Conservation (phyloP, 257 asterid genomes). For the Verbascum thapsus region DNA sequence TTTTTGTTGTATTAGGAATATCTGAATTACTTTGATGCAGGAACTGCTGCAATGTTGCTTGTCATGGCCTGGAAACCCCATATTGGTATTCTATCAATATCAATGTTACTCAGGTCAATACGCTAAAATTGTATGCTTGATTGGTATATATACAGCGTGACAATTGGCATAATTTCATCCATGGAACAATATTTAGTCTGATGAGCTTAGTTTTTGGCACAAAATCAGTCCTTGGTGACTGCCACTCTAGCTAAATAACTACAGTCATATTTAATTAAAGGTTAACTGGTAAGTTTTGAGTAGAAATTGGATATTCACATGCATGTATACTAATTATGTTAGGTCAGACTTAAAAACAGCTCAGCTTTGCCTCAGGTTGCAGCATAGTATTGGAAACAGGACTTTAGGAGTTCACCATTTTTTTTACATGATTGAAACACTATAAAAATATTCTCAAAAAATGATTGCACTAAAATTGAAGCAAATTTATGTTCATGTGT, state of each 20-base stretch:
- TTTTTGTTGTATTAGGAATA: conserved; percentile 16
- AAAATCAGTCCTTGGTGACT: conserved; percentile 18
- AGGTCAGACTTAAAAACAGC: conserved; percentile 2
- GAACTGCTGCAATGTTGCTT: conserved; percentile 95
- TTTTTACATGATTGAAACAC: conserved; percentile 25
- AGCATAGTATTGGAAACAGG: neutral
- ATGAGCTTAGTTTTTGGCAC: conserved; percentile 14
- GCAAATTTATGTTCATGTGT: conserved; percentile 2
- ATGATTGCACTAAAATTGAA: conserved; percentile 15
- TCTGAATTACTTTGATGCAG: conserved; percentile 48
- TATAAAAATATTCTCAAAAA: conserved; percentile 14
- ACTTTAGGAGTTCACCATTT: conserved; percentile 8
- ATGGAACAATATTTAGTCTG: neutral
- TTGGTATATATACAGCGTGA: conserved; percentile 12
- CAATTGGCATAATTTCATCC: conserved; percentile 7
- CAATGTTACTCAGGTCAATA: conserved; percentile 76
- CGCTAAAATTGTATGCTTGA: conserved; percentile 20
- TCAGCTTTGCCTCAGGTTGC: conserved; percentile 2
- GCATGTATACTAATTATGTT: conserved; percentile 26
- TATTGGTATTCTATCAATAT: conserved; percentile 64
- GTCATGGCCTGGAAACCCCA: conserved; percentile 91
- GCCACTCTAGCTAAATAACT: neutral
- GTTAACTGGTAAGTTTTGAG: neutral
- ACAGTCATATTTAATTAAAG: conserved; percentile 9
- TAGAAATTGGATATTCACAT: neutral